Evolutionary conservation across 2,329 filamentous ascomycete genomes (phyloP), one percentile per base, ranked within the genome.

Genomic region (Diaporthe ilicicola): DNA sequence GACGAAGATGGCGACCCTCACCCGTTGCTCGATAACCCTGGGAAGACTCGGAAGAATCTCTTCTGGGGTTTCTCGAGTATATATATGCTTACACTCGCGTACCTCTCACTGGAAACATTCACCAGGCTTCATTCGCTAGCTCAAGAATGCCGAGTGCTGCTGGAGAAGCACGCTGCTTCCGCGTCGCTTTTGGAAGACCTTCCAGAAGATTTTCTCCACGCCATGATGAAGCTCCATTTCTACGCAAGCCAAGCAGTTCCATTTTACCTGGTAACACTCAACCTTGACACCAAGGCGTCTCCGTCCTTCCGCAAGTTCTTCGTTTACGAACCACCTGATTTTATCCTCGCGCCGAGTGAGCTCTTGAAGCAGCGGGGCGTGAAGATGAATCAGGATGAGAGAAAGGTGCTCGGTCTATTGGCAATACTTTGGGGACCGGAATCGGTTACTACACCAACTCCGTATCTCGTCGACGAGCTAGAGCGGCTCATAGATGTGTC

Each of bases 391-490:
- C 70, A 76, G 9, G 55, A 72, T 3, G 74, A 78, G 19, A 39
- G 54, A 2, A 73, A 80, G 10, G 70, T 85, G 0, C n/a, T 81
- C 0, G 83, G 79, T 79, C 76, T 85, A 0, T 76, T 86, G 3
- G 53, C 62, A 2, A 80, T 75, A 0, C 67, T 87, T 8, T 83
- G 80, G 77, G 81, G 84, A 53, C 79, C 82, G 48, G 76, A 68
- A 2, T 2, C 73, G 82, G 1, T 79, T 1, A 65, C 72, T 6
- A 19, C 17, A 9, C 73, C 81, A 3, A 70, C 85, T 32, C 76
- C 80, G 2, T 74, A 75, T 5, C 34, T 85, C 1, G 72, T 87
- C 15, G 86, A 89, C 71, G 85, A 88, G 74, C 75, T 88, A 2
- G 84, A 85, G 29, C 81, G 83, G 9, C 77, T 86, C 4, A 69